A percentile compares a stretch with the other conserved stretches of the same genome.
These are phyloP conservation scores for Hypoxylon fuscum DNA, from an alignment of 495 filamentous ascomycete species.

Conservation along the genomic window DNA sequence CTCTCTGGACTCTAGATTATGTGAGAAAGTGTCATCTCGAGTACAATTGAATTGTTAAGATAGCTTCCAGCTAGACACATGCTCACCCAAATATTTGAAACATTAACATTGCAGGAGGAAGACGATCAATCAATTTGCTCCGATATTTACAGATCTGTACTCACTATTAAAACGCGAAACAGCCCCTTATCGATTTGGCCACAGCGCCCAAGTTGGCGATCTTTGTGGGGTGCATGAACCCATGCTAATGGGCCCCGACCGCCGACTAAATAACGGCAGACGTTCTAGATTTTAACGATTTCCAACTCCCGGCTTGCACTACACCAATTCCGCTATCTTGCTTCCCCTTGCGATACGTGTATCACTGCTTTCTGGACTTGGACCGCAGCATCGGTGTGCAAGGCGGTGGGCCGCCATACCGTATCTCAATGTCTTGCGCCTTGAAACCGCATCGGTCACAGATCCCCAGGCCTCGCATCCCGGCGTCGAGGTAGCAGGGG, in stretches of 20 bases:
- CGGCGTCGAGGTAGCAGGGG: constrained; percentile 42
- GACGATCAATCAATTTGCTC: too few species aligned
- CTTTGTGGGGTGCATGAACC: constrained; percentile 35
- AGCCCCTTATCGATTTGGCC: too few species aligned
- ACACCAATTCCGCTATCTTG: background rate
- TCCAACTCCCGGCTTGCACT: constrained; percentile 3
- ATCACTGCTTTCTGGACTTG: constrained; percentile 26
- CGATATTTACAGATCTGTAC: too few species aligned
- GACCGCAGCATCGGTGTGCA: constrained; percentile 41
- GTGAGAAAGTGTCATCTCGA: too few species aligned
- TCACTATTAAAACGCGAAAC: too few species aligned
- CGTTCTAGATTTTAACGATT: background rate
- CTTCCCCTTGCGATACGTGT: constrained; percentile 1
- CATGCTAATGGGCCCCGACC: background rate
- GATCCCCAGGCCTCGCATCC: constrained; percentile 40
- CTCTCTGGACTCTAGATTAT: background rate
- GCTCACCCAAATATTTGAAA: too few species aligned
- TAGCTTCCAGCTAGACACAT: too few species aligned
- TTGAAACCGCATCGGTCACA: constrained; percentile 41
- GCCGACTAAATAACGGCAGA: background rate
- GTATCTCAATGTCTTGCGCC: constrained; percentile 33
- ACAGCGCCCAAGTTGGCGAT: constrained; percentile 11
- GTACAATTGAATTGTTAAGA: too few species aligned
- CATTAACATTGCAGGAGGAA: too few species aligned
- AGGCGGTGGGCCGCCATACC: constrained; percentile 41